Evolutionary conservation across 805 yeast genomes (phyloP), one percentile per base, ranked within the genome.

Genomic region (Candida sithepensis): DNA sequence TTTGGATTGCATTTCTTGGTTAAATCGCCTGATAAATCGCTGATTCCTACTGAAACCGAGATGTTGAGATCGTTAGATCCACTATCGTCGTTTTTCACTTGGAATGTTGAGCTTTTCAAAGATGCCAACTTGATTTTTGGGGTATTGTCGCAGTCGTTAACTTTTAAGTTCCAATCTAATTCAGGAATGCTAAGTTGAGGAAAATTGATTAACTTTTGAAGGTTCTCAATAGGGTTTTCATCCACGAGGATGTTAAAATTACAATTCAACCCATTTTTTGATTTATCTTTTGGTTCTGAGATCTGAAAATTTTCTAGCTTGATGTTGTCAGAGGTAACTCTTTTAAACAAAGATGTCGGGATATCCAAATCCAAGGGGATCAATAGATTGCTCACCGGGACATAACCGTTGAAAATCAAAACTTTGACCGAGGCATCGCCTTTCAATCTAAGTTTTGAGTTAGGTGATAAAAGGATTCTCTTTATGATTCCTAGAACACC

Each of bases 61-160:
- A 59, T 43, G 22, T 53, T 50, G 22, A 54, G 24, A 5, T 40
- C 45, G 3, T 34, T 30, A 4, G 26, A 24, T 14, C 36, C 23
- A 10, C 28, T 24, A 16, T 20, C 41, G 16, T 40, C 26, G 2
- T 19, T n/a, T 14, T n/a, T 14, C 8, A 57, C 22, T n/a, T 45
- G 46, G 45, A 58, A 52, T 2, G 33, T 42, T 4, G 54, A 55
- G 12, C 48, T 55, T 24, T 45, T 39, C 39, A 58, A 45, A 19
- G 50, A 46, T 10, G 72, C 64, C 9, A 73, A 26, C 3, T 52
- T 44, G 9, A 73, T 64, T 1, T 55, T 51, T 13, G 66, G 63
- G 1, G 55, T 37, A 2, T 56, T 55, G 24, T 55, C 23, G 52
- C 79, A 75, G 53, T 69, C 75, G 7, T 68, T 58, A 16, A 72